Evolutionary conservation across 257 asterid species (phyloP), one percentile per base, ranked within the genome.

Genomic region (Nemophila menziesii): DNA sequence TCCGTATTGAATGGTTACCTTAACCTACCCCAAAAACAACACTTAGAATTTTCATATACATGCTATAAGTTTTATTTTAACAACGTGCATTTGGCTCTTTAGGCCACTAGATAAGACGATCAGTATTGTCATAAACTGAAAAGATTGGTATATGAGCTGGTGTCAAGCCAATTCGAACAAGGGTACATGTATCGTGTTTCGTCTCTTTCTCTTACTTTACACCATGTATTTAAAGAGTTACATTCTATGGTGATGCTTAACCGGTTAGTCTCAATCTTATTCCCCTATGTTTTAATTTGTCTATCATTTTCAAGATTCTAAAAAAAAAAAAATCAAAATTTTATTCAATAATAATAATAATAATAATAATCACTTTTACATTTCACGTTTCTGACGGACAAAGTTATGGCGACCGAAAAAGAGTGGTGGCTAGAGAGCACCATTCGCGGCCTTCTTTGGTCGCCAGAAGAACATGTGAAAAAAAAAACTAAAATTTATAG

Each of bases 171-270:
- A 47, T 37, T 15, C 38, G 11, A 20, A 11, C 19, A 47, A 18
- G 34, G 20, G 20, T 33, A 44, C 65, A 57, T 16, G 44, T 26
- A 41, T 16, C 71, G 60, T 67, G 79, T 62, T 66, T 48, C 53
- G 78, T 71, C 44, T 64, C 66, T 71, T 69, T 74, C 89, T 60
- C 72, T 80, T 60, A 4, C 57, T 65, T 24, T 39, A 58, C 62
- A 69, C 82, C 93, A 73, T 50, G 65, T 51, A 49, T 54, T 49
- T 58, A 61, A 68, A 75, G 12, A 29, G 71, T 66, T 17, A 14
- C 16, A 49, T 63, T 33, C 29, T 51, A 53, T 48, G 69, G 75
- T 33, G 66, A 74, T 39, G 52, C 58, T 56, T 48, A 44, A 53
- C 59, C 33, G 9, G 16, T 24, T 22, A 58, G 74, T 82, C 82